phyloP scores from a whole-genome alignment of 1,284 basidiomycete species.

The Cryptococcus wingfieldii region DNA sequence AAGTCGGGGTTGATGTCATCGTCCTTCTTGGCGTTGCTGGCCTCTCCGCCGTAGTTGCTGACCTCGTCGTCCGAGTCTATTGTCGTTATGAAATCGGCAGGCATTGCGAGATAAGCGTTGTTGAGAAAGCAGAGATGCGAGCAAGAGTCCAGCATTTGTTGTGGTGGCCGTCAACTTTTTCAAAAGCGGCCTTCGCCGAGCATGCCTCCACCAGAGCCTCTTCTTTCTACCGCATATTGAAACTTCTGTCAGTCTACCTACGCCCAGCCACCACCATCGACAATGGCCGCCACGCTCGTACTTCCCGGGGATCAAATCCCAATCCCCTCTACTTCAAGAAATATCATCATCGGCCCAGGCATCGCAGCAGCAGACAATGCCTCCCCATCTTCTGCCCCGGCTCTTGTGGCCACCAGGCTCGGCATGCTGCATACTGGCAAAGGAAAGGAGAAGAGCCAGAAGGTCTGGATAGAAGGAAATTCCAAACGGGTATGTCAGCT shows the following conservation, averaged over 20 bases:
- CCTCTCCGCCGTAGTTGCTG: conserved; percentile 21
- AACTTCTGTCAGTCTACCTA: background rate
- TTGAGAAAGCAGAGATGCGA: background rate
- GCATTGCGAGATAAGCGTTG: conserved; percentile 15
- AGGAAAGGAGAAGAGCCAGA: conserved; percentile 32
- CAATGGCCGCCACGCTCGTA: conserved; percentile 28
- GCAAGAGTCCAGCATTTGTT: background rate
- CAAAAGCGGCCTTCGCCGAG: background rate
- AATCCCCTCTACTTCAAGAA: conserved; percentile 24
- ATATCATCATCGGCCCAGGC: conserved; percentile 42
- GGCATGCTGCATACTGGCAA: conserved; percentile 36
- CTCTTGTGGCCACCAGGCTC: conserved; percentile 33
- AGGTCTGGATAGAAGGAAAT: conserved; percentile 43
- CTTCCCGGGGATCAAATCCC: conserved; percentile 44
- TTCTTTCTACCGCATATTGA: background rate
- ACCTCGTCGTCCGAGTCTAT: conserved; percentile 50
- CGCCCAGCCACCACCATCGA: background rate
- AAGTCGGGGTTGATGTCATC: conserved; percentile 73
- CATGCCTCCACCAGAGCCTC: background rate
- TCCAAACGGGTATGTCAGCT: conserved; percentile 35
- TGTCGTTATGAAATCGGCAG: conserved; percentile 47
- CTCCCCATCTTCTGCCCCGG: conserved; percentile 10
- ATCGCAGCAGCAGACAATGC: conserved; percentile 14
- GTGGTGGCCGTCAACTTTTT: conserved; percentile 2
- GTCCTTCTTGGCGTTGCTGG: conserved; percentile 40